A percentile compares a stretch with the other conserved stretches of the same genome.
Conservation (phyloP, 306 rosid species). For the Lathyrus oleraceus region DNA sequence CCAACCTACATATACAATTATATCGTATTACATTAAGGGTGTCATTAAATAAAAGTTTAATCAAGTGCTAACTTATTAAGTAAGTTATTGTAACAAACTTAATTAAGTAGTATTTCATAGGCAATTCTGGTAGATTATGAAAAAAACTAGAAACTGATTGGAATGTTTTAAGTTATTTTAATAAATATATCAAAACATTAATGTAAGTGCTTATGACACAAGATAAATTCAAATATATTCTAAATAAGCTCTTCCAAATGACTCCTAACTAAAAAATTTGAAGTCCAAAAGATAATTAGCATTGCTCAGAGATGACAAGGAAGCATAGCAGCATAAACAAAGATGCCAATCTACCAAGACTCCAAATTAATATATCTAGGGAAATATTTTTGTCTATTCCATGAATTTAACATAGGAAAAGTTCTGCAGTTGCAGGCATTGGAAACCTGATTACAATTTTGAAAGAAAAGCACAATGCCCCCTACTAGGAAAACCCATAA, state of each 20-base stretch:
- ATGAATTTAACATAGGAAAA: neutral
- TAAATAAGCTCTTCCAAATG: slow-evolving; percentile 2
- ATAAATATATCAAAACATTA: neutral
- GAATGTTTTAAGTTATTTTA: neutral
- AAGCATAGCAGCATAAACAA: slow-evolving; percentile 2
- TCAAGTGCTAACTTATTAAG: neutral
- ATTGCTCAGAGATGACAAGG: slow-evolving; percentile 14
- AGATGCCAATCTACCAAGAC: slow-evolving; percentile 9
- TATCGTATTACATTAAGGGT: neutral
- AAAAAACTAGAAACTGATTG: neutral
- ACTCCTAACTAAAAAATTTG: neutral
- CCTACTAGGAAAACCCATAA: neutral
- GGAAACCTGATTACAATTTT: neutral
- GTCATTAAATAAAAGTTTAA: neutral
- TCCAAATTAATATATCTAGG: slow-evolving; percentile 3
- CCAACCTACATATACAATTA: slow-evolving; percentile 61
- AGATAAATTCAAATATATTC: neutral
- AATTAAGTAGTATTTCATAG: neutral
- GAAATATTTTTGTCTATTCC: neutral
- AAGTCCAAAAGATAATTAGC: neutral
- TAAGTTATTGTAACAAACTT: neutral
- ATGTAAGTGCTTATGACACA: neutral
- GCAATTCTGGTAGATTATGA: neutral
- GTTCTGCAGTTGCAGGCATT: neutral
- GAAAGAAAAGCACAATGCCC: neutral